Evolutionary conservation across 2,329 filamentous ascomycete species (phyloP), one percentile per base, ranked within the genome.

Genomic region (Xenoacremonium recifei): DNA sequence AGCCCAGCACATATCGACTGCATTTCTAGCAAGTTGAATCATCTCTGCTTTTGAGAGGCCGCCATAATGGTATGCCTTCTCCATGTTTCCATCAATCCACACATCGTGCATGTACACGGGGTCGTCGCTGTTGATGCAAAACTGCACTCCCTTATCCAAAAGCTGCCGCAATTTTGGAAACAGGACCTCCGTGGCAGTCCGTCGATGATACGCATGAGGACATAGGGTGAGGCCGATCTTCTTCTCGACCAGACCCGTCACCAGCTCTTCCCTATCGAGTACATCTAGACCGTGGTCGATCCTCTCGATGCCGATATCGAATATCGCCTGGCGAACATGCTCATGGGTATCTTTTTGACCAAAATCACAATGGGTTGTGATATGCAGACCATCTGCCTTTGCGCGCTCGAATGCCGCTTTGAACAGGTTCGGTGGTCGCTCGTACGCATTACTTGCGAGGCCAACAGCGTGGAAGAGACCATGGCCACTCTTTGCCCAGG

Each of bases 211-310:
- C 6, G 47, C 57, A 45, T 45, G 57, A 1, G 87, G 87, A 53
- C 86, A 90, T 21, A 88, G 68, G 0, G 84, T 86, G 45, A 90
- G 63, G 55, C 89, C 55, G 13, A 78, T 78, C 7, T 73, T 68
- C 29, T 77, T 68, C 5, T 65, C 57, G 2, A 75, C 81, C 9
- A 89, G 70, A 13, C 75, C 68, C 39, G 67, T 51, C 57, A 88
- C 66, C n/a, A 89, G 66, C 16, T 62, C 68, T 0, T 69, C 59
- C 45, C 87, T 79, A 29, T 84, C 73, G 3, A 76, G 70, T 4
- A 86, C 70, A 10, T 79, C 75, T 37, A 89, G 79, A 1, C 86
- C 86, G 57, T 91, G 85, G 58, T 90, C 86, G 49, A 90, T 85
- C 19, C 87, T 77, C 60, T 77, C 69, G 16, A 79, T 77, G 9